Percentiles rank a stretch among this genome's conserved stretches.
Conservation (phyloP, 805 yeast genomes). For the Yarrowia sp. region DNA sequence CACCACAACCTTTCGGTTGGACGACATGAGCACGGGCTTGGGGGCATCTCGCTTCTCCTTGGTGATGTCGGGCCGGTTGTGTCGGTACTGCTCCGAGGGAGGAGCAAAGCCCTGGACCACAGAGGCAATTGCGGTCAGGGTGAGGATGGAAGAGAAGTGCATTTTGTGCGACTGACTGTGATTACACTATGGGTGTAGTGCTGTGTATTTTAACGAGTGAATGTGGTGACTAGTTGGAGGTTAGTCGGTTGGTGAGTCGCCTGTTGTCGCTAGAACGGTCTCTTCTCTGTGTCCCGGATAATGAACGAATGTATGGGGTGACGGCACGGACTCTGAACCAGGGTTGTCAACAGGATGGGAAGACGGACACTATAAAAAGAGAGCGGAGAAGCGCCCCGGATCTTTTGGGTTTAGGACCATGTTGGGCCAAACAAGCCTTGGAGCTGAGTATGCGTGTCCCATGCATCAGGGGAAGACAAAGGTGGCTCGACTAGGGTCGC, state of each 20-base stretch:
- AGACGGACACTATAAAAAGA: not conserved
- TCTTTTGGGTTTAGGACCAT: slow-evolving; percentile 6
- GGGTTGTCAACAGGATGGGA: not conserved
- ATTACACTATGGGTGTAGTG: not conserved
- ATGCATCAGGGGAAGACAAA: slow-evolving; percentile 35
- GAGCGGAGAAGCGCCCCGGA: slow-evolving; percentile 24
- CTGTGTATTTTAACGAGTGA: not conserved
- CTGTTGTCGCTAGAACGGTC: no score
- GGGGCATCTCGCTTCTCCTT: slow-evolving; percentile 10
- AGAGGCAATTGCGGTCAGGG: slow-evolving; percentile 31
- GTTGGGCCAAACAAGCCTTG: slow-evolving; percentile 23
- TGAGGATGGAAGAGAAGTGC: slow-evolving; percentile 27
- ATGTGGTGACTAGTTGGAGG: no score
- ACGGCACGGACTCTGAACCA: slow-evolving; percentile 3
- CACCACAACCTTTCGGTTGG: slow-evolving; percentile 35
- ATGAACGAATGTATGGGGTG: slow-evolving; percentile 27
- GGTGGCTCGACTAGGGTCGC: slow-evolving; percentile 19
- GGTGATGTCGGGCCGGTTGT: slow-evolving; percentile 26
- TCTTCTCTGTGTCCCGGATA: not conserved
- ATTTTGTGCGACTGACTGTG: not conserved
- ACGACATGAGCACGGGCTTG: slow-evolving; percentile 33
- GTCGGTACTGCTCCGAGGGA: slow-evolving; percentile 23
- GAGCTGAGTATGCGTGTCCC: slow-evolving; percentile 1
- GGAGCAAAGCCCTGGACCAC: slow-evolving; percentile 38
- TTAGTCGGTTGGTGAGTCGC: no score